A percentile compares a stretch with the other conserved stretches of the same genome.
These are phyloP conservation scores for Trichophyton rubrum DNA, from an alignment of 2,329 filamentous ascomycete species.

Conservation along the genomic window DNA sequence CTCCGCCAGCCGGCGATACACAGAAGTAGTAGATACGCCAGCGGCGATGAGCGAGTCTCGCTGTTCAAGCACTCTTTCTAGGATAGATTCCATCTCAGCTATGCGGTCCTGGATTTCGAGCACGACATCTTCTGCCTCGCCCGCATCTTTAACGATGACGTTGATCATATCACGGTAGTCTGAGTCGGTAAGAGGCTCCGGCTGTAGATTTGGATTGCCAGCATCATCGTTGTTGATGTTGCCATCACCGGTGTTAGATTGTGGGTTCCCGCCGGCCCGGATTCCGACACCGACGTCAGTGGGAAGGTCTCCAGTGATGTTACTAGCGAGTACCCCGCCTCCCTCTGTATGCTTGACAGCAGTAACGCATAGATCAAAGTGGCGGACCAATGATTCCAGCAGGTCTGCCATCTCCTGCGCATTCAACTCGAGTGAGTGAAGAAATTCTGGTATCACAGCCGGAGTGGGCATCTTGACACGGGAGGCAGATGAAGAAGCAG, in stretches of 20 bases:
- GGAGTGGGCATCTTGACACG: constrained; percentile 22
- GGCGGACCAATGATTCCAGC: constrained; percentile 65
- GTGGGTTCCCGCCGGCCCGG: constrained; percentile 21
- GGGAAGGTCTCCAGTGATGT: constrained; percentile 50
- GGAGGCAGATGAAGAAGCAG: constrained; percentile 26
- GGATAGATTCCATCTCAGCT: constrained; percentile 61
- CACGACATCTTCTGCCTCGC: constrained; percentile 50
- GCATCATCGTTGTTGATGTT: constrained; percentile 19
- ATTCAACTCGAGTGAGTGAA: constrained; percentile 56
- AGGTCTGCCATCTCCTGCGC: constrained; percentile 72
- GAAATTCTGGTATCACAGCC: constrained; percentile 39
- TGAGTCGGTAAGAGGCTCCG: constrained; percentile 59
- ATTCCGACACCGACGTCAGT: constrained; percentile 34
- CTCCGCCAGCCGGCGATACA: constrained; percentile 54
- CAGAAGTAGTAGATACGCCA: constrained; percentile 47
- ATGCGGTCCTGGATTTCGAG: constrained; percentile 61
- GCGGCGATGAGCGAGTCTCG: constrained; percentile 45
- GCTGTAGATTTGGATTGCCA: constrained; percentile 32
- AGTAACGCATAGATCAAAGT: constrained; percentile 88
- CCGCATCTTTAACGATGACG: constrained; percentile 50
- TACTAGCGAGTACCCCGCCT: constrained; percentile 54
- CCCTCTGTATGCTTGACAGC: constrained; percentile 84
- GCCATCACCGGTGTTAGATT: neutral
- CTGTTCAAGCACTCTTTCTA: constrained; percentile 51
- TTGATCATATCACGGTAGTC: constrained; percentile 73